Percentiles rank a stretch among this genome's conserved stretches.
Conservation (phyloP, 2,329 filamentous ascomycete species). For the Colletotrichum higginsianum region DNA sequence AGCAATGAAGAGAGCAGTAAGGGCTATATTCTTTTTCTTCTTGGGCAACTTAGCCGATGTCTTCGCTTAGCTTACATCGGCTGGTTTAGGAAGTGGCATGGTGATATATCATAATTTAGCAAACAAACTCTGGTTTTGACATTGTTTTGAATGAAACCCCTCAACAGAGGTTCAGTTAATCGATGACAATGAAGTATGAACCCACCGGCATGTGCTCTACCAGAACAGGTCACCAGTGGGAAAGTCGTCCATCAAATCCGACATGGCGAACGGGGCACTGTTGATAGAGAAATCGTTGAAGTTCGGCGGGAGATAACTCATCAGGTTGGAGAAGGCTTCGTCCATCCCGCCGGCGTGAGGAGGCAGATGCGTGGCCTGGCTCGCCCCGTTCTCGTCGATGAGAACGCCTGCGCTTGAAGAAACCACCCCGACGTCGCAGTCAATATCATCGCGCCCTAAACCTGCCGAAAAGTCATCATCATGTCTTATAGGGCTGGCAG, state of each 20-base stretch:
- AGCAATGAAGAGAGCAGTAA: no score
- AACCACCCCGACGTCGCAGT: background rate
- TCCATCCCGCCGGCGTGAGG: background rate
- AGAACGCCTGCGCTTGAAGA: background rate
- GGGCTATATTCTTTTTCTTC: no score
- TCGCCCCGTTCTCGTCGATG: background rate
- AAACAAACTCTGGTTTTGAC: background rate
- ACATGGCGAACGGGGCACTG: conserved; percentile 13
- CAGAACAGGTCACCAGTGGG: conserved; percentile 33
- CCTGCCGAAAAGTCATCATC: background rate
- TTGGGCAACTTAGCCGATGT: no score
- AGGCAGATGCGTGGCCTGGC: background rate
- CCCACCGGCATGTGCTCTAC: background rate
- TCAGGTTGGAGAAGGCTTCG: conserved; percentile 14
- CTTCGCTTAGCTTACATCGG: no score
- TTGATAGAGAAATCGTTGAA: conserved; percentile 18
- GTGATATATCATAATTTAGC: no score
- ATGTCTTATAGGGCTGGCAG: background rate
- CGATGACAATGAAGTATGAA: background rate
- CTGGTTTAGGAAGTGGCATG: no score
- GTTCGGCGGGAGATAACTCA: conserved; percentile 24
- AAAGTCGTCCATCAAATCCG: conserved; percentile 35
- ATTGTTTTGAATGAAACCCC: no score
- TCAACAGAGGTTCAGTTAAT: background rate
- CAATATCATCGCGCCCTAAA: background rate